Conservation (phyloP, 176 grass and related monocot species). For the Oropetium thomaeum region DNA sequence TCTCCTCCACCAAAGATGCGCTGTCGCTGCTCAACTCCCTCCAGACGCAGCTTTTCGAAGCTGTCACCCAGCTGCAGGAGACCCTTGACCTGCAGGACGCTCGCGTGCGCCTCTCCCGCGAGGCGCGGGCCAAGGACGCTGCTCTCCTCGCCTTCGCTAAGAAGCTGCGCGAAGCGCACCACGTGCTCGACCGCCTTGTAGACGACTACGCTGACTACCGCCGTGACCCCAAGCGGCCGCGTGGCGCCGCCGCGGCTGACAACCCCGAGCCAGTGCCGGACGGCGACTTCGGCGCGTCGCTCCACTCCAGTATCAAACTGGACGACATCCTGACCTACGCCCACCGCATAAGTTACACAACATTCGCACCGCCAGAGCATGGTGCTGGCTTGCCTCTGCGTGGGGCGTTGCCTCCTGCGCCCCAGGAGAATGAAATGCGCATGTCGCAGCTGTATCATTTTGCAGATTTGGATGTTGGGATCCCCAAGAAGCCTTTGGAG, state of each 20-base stretch:
- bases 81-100: conserved; percentile 89
- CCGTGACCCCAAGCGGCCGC: conserved; percentile 54
- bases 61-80: conserved; percentile 82
- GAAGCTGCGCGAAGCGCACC: conserved; percentile 85
- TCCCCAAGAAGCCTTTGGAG: conserved; percentile 70
- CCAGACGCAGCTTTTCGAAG: conserved; percentile 87
- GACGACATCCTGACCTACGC: conserved; percentile 79
- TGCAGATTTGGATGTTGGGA: conserved; percentile 81
- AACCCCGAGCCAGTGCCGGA: conserved; percentile 25
- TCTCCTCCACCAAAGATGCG: conserved; percentile 68
- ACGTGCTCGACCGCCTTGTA: conserved; percentile 85
- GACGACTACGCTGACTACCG: conserved; percentile 94
- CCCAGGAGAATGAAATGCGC: conserved; percentile 90
- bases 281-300: conserved; percentile 44
- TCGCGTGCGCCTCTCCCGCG: conserved; percentile 44
- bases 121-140: conserved; percentile 64
- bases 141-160: conserved; percentile 74
- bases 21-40: conserved; percentile 64
- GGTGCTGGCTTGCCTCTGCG: conserved; percentile 83
- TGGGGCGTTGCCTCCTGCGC: conserved; percentile 70
- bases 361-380: conserved; percentile 94
- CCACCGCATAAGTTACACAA: conserved; percentile 87
- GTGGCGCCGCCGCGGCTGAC: conserved; percentile 6
- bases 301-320: conserved; percentile 73
- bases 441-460: conserved; percentile 76